These are phyloP conservation scores for Metarhizium anisopliae DNA, from an alignment of 2,329 filamentous ascomycete species.

Conservation along the genomic window DNA sequence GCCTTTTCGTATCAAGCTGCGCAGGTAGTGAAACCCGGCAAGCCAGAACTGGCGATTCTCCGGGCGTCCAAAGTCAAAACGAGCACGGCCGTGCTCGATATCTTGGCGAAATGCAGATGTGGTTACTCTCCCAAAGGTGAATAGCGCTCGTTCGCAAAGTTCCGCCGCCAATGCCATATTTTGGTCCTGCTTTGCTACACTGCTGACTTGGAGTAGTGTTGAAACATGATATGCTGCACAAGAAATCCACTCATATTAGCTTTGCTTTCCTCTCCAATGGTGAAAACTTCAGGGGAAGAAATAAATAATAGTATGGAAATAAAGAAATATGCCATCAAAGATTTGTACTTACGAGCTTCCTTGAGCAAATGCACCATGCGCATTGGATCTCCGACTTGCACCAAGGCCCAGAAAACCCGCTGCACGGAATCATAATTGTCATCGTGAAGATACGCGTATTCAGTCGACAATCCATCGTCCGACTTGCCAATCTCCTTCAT, in stretches of 20 bases:
- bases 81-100: slow-evolving; percentile 67
- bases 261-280: background rate
- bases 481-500: slow-evolving; percentile 55
- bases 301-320: too few species aligned
- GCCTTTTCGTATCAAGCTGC: slow-evolving; percentile 78
- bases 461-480: slow-evolving; percentile 43
- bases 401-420: slow-evolving; percentile 64
- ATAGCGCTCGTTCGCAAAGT: slow-evolving; percentile 81
- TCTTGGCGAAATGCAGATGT: slow-evolving; percentile 73
- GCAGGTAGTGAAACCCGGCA: slow-evolving; percentile 80
- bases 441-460: slow-evolving; percentile 75
- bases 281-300: too few species aligned
- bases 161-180: slow-evolving; percentile 82
- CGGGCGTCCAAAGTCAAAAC: slow-evolving; percentile 69
- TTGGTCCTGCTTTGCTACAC: slow-evolving; percentile 83
- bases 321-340: background rate
- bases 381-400: slow-evolving; percentile 79
- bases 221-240: slow-evolving; percentile 74
- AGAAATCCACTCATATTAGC: slow-evolving; percentile 45
- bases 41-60: slow-evolving; percentile 94
- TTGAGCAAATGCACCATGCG: slow-evolving; percentile 65
- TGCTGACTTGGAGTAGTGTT: slow-evolving; percentile 85
- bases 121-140: slow-evolving; percentile 83
- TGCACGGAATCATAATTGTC: slow-evolving; percentile 66
- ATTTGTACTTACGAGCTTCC: slow-evolving; percentile 23